Evolutionary conservation across 306 rosid species (phyloP), one percentile per base, ranked within the genome.

Genomic region (Coriaria nepalensis): DNA sequence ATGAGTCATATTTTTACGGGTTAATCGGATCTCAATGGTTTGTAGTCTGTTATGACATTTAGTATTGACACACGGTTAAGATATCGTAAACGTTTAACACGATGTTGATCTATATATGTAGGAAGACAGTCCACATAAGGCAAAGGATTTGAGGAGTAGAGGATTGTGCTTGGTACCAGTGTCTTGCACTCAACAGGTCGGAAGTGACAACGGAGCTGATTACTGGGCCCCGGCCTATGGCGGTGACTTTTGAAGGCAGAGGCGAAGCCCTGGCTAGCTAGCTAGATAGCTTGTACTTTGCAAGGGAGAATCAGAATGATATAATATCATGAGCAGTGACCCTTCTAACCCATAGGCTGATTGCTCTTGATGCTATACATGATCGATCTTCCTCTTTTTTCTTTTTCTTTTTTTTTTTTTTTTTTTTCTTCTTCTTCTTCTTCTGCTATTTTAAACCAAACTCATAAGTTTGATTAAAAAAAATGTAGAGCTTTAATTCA

Each of bases 111-210:
- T 50, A 11, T 33, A 48, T 10, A 14, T n/a, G 39, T 53, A 64
- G 63, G 51, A 79, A 70, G 64, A 61, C 14, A 49, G 42, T 33
- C 55, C 57, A 58, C 88, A 54, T 8, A 71, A 70, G 48, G 20
- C 60, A 45, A 82, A 62, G 62, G 80, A 79, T 40, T 56, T 86
- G 37, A 75, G 62, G 75, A 80, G 94, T 54, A 79, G 78, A 66
- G 96, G 96, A 55, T 55, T 86, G 54, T 82, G 96, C 49, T 67
- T 86, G 71, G 83, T 86, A 20, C 96, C 96, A 0, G 67, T 81
- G 51, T 77, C 90, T 53, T 77, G 76, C 69, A 82, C 86, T 39
- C 82, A 80, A 35, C 70, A 67, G 48, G 83, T 87, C 65, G 94
- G 83, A 56, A 73, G 61, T 43, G 83, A 78, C 58, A 83, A 61